Evolutionary conservation across 2,329 filamentous ascomycete genomes (phyloP).

Genomic region (Colletotrichum godetiae): DNA sequence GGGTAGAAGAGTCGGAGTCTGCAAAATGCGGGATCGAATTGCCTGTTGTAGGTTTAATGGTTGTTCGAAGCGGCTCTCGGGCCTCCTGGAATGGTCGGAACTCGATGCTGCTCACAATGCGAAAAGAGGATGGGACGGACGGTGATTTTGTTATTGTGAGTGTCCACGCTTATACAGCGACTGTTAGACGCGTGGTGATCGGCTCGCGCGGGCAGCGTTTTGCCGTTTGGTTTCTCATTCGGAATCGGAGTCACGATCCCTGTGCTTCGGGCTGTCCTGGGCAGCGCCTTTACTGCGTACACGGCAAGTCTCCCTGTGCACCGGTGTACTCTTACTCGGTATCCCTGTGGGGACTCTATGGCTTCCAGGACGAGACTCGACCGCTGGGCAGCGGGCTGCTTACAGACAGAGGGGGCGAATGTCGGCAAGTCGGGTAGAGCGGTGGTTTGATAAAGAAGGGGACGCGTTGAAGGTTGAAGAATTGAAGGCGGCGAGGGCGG

Average conservation of each 20-base stretch:
- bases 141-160: neutral
- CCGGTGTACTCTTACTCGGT: neutral
- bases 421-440: neutral
- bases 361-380: neutral
- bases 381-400: neutral
- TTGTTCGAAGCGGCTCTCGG: slow-evolving; percentile 1
- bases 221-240: neutral
- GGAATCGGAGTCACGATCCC: neutral
- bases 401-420: neutral
- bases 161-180: neutral
- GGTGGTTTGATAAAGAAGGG: neutral
- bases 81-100: neutral
- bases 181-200: neutral
- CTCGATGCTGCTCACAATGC: neutral
- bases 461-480: neutral
- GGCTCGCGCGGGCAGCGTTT: neutral
- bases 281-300: neutral
- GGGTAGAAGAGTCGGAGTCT: neutral
- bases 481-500: neutral
- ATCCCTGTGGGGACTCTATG: neutral
- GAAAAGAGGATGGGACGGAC: slow-evolving; percentile 12
- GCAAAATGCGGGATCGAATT: neutral
- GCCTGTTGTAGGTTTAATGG: neutral
- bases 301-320: neutral
- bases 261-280: neutral